Evolutionary conservation across 129 eudicot genomes (phyloP), one percentile per base, ranked within the genome.

Genomic region (Apium graveolens): DNA sequence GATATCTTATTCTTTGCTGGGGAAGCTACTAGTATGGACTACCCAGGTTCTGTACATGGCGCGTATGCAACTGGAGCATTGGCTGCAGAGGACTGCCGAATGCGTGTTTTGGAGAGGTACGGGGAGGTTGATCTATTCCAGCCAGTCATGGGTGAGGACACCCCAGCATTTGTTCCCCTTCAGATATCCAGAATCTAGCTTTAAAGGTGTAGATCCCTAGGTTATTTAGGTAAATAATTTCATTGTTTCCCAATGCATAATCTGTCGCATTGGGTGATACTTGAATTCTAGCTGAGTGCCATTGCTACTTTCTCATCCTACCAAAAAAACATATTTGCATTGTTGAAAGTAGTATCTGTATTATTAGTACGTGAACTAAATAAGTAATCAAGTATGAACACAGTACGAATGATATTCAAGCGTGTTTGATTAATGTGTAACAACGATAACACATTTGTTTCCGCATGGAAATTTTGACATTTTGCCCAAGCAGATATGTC

Each of bases 1-100:
- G 99, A 92, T 79, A 96, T 92, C 85, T 73, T 96, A 78, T 96
- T 96, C 82, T 96, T 96, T 87, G 99, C 99, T 4, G 99, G 99
- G 81, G 99, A 96, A 75, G 99, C 97, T 20, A 96, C 99, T 10
- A 92, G 97, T 78, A 60, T 77, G 11, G 93, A 87, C 70, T 88
- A 83, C 83, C 98, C 98, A 0, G 98, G 98, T 9, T 95, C 97
- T 3, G 99, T 96, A 44, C 99, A 96, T 27, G 99, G 97, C 6
- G 99, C 99, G 41, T 96, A 96, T 82, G 87, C 97, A 6, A 96
- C 99, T 3, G 99, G 99, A 39, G 68, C 87, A 81, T 88, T 89
- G 92, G 99, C 99, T 57, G 99, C 97, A 6, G 97, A 96, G 79
- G 99, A 89, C 80, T 96, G 97, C 84, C 85, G 97, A 75, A 96